Base-by-base conservation (phyloP, 176 grass and related monocot genomes). In the Cenchrus americanus region DNA sequence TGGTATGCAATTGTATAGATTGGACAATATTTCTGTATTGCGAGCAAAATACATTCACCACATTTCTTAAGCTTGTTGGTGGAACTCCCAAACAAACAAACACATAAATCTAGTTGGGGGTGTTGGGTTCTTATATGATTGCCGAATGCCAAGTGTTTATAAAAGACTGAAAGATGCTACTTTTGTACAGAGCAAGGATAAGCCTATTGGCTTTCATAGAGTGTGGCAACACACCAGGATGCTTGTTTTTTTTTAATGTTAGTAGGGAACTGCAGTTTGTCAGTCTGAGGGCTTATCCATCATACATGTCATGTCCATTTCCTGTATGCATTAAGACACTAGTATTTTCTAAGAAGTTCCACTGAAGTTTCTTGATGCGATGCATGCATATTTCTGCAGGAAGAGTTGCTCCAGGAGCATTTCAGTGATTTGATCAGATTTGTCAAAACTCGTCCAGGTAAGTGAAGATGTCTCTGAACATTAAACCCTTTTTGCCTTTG, bases 401-500 rank as follows among this genome's bases (percentile, higher is more conserved):
- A 98, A 82, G 87, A 98, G 84, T 78, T 96, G 76, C 96, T 98
- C 72, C 79, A 92, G 80, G 93, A 98, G 83, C 96, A 96, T 83
- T 98, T 98, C 80, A 78, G 80, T 27, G 70, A 94, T 71, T 80
- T 96, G 62, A 92, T 98, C 82, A 93, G 83, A 85, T 96, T 98
- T 53, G 96, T 98, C 47, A 98, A 98, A 87, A 83, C 85, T 34
- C 87, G 85, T 75, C 77, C 96, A 71, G 91, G 96, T 92, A 76
- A 87, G 83, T 79, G 54, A 26, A 52, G 66, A 32, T 68, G 8
- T 73, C 66, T 59, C 51, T 24, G 14, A 82, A 22, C 66, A 48
- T 64, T 13, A 17, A 40, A 41, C 47, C 4, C 47, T 17, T 53
- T 81, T 80, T 7, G 27, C 15, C 80, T 71, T 83, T 18, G 51